phyloP scores from a whole-genome alignment of 768 basidiomycete genomes.

The Tricholoma hemisulphureum region DNA sequence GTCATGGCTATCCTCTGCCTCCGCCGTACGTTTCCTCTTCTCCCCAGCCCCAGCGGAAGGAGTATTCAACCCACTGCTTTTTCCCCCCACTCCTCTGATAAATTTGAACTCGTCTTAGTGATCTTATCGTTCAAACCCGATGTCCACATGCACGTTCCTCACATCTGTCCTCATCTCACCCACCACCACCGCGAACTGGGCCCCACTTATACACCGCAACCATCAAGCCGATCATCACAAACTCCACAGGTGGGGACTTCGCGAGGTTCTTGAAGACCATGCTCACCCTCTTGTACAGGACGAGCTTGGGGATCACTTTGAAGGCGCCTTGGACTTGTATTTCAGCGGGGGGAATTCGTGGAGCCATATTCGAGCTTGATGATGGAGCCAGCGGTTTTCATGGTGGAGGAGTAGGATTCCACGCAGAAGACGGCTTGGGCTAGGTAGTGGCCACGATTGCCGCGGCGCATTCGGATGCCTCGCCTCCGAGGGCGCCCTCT shows the following conservation, averaged over 20 bases:
- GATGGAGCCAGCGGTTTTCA: constrained; percentile 29
- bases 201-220: constrained; percentile 47
- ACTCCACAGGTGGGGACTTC: constrained; percentile 69
- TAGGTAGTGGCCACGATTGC: constrained; percentile 58
- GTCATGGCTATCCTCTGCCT: too few relatives aligned
- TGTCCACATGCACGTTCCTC: constrained; percentile 56
- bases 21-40: constrained; percentile 26
- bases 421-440: constrained; percentile 54
- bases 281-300: constrained; percentile 32
- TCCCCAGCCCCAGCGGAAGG: background rate
- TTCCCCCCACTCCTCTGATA: constrained; percentile 31
- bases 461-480: constrained; percentile 49
- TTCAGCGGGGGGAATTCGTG: constrained; percentile 30
- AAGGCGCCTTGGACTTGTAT: constrained; percentile 41
- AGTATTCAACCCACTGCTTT: too few relatives aligned
- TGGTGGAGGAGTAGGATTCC: constrained; percentile 35
- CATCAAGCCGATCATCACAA: constrained; percentile 55
- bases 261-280: constrained; percentile 37
- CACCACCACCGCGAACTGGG: constrained; percentile 44
- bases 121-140: constrained; percentile 64
- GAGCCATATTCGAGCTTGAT: constrained; percentile 53
- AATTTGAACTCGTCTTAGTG: constrained; percentile 50
- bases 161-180: constrained; percentile 53
- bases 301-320: constrained; percentile 44
- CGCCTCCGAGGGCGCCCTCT: constrained; percentile 33